phyloP scores from a whole-genome alignment of 108 stramenopile genomes.

The Discostella stelligeroides region DNA sequence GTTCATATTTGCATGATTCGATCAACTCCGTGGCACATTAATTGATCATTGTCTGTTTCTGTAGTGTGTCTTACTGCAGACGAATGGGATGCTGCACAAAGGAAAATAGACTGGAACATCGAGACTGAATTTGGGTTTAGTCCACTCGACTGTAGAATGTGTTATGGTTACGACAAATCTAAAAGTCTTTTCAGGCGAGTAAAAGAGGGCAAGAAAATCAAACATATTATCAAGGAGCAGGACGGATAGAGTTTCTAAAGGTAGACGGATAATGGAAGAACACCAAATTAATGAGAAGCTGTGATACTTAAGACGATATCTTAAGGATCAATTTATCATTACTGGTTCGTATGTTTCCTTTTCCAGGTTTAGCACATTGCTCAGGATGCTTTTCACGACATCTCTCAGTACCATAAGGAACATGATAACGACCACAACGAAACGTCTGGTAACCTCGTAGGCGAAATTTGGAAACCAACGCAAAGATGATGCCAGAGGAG shows the following conservation, averaged over 20 bases:
- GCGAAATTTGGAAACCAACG: conserved; percentile 52
- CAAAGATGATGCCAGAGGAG: conserved; percentile 39
- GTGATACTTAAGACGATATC: not conserved
- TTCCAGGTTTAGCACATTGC: conserved; percentile 1
- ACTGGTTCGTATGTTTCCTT: conserved; percentile 32
- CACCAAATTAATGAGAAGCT: not conserved
- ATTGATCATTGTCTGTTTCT: not conserved
- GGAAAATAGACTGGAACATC: conserved; percentile 38
- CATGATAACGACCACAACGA: conserved; percentile 19
- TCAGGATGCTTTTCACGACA: conserved; percentile 13
- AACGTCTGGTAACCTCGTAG: conserved; percentile 33
- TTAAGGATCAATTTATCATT: not conserved
- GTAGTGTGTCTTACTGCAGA: conserved; percentile 30
- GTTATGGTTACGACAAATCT: conserved; percentile 45
- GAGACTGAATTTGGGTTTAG: conserved; percentile 50
- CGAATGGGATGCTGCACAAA: conserved; percentile 46
- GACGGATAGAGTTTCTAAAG: no score
- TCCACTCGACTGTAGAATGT: conserved; percentile 52
- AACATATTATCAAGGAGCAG: not conserved
- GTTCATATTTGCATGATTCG: not conserved
- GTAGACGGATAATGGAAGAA: not conserved
- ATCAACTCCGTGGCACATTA: not conserved
- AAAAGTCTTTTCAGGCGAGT: conserved; percentile 23
- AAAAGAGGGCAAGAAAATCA: conserved; percentile 25
- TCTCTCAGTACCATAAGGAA: conserved; percentile 33